Base-by-base conservation (phyloP, 2,329 filamentous ascomycete genomes). In the Domatiomyces catenatus region DNA sequence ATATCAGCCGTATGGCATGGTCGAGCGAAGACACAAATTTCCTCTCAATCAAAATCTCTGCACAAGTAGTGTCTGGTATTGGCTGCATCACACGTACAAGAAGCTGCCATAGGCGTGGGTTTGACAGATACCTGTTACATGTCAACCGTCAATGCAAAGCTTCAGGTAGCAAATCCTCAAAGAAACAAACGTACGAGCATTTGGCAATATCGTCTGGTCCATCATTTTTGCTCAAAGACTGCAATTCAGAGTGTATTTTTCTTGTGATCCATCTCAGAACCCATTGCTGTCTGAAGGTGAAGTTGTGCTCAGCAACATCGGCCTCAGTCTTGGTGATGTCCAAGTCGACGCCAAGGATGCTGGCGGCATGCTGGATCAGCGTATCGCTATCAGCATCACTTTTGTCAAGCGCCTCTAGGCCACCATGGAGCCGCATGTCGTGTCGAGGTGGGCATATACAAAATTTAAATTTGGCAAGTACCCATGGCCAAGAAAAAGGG, bases 241-340 rank as follows among this genome's bases (percentile, higher is more conserved):
- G 32, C 32, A 39, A 39, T 15, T 39, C 32, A 46, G 66, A 62
- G 57, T 71, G 75, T 48, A 83, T 56, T 60, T 76, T 80, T 58
- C 77, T 80, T 58, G 82, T 67, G 20, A 83, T 65, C 81, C 81
- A 84, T 60, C 76, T 74, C 51, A 83, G 62, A 12, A 82, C 71
- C 79, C 80, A 84, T 68, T 84, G 79, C 59, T 79, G 76, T 60
- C 76, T 74, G 24, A 68, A 69, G 0, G 52, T 52, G 19, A 58
- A 53, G 43, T 61, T 60, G 46, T 61, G 60, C 46, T 63, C 60
- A 39, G 32, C 32, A 39, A 39, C 32, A 5, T 39, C 15, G 2
- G 32, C 12, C 10, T 15, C 10, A 5, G 18, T n/a, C 22, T 24
- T 6, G n/a, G n/a, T 12, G 2, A 5, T 2, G 15, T 39, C 6